Base-by-base conservation (phyloP, 2,329 filamentous ascomycete genomes). In the Amauroascus niger region DNA sequence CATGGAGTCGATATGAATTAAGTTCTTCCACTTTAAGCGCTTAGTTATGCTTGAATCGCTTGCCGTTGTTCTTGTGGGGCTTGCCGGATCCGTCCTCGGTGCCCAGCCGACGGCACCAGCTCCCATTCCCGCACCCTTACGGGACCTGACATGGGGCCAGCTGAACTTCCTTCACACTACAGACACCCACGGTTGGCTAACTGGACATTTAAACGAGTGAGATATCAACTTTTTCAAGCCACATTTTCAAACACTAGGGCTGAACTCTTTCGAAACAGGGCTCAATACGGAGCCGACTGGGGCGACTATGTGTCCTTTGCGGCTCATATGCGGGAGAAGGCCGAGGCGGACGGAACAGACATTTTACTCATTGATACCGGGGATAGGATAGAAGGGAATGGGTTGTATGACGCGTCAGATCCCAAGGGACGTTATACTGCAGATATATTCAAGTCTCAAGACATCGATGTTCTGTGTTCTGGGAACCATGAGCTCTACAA, bases 131-230 rank as follows among this genome's bases (percentile, higher is more conserved):
- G 88, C 86, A 53, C 90, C 89, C 44, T 80, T 97, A 71, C 84
- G 91, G 63, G 79, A 88, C 61, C 77, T 98, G 52, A 79, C 82
- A 62, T 96, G 90, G 88, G 90, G 87, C n/a, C 85, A 95, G 67
- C 78, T 97, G 64, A 97, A 97, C 76, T 94, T 95, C 69, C 72
- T 98, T n/a, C 90, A 95, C 65, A 97, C 93, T 0, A 97, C 93
- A 39, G 87, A 97, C 67, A 93, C 87, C 3, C 93, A 97, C 71
- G 91, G 93, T 63, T 98, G 93, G 93, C 84, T 94, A 65, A 88
- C 82, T 8, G 93, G 93, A 1, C 93, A 98, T 75, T 73, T 97
- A 4, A 84, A 90, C 74, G 93, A 98, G 84, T 88, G 74, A 64
- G 78, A 64, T 26, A 18, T 50, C 11, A 24, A 43, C 39, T 13